phyloP scores from a whole-genome alignment of 2,329 filamentous ascomycete genomes.

The Teratosphaeria zuluensis region DNA sequence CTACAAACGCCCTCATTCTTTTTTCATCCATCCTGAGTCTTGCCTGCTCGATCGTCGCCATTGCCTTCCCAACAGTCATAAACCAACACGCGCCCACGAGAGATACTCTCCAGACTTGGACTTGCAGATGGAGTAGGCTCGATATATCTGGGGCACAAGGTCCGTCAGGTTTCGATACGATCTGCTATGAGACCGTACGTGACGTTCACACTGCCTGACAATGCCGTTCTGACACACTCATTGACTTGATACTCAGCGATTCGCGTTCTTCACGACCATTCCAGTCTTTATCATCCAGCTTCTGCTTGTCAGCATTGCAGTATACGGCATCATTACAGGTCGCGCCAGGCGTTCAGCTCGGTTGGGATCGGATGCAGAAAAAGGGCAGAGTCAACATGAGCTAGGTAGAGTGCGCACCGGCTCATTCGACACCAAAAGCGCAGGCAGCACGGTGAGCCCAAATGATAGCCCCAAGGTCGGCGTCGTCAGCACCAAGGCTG shows the following conservation, averaged over 20 bases:
- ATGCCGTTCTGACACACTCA: not conserved
- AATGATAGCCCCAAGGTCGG: not conserved
- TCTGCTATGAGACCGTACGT: constrained; percentile 35
- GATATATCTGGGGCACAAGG: constrained; percentile 11
- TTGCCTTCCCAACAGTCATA: constrained; percentile 28
- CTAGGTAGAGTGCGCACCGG: constrained; percentile 4
- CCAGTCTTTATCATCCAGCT: constrained; percentile 32
- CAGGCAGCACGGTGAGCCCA: constrained; percentile 3
- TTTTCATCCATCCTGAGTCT: constrained; percentile 27
- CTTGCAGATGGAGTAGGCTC: constrained; percentile 23
- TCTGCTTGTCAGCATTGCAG: constrained; percentile 13
- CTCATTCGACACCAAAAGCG: constrained; percentile 12
- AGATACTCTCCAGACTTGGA: constrained; percentile 31
- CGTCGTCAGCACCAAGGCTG: not conserved
- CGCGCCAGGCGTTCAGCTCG: not conserved
- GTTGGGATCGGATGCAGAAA: constrained; percentile 12
- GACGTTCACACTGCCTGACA: not conserved
- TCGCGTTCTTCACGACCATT: constrained; percentile 36
- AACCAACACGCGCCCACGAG: constrained; percentile 15
- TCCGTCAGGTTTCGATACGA: constrained; percentile 25
- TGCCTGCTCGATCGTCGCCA: constrained; percentile 30
- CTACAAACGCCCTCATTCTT: constrained; percentile 29
- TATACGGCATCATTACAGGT: constrained; percentile 7
- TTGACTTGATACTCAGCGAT: constrained; percentile 22
- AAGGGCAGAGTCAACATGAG: constrained; percentile 12